Evolutionary conservation across 768 basidiomycete genomes (phyloP).

Genomic region (Tulasnella sp.): DNA sequence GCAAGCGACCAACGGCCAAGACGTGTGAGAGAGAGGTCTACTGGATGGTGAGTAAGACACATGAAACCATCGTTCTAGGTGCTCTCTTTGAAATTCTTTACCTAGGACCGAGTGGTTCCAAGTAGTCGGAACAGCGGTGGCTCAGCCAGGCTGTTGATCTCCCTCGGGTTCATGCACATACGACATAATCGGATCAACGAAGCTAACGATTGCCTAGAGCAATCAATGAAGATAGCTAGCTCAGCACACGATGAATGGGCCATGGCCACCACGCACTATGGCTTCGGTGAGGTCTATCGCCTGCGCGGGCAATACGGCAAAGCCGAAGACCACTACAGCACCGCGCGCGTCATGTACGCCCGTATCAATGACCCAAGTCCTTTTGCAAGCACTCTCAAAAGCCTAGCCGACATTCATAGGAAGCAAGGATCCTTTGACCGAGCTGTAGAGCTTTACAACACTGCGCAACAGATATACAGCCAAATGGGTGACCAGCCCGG

Average conservation of each 20-base stretch:
- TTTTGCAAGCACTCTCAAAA: too few species aligned
- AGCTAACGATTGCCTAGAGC: neutral
- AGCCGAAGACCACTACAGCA: neutral
- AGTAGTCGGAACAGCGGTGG: neutral
- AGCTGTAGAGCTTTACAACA: too few species aligned
- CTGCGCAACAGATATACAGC: too few species aligned
- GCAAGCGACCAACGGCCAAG: neutral
- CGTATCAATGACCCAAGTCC: neutral
- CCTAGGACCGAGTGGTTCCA: neutral
- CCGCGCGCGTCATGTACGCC: neutral
- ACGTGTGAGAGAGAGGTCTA: neutral
- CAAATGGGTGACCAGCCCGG: too few species aligned
- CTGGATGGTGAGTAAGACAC: neutral
- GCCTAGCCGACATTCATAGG: too few species aligned
- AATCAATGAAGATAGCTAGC: neutral
- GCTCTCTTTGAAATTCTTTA: neutral
- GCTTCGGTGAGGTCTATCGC: neutral
- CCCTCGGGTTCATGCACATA: neutral
- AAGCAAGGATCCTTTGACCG: too few species aligned
- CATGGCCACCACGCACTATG: neutral
- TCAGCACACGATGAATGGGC: neutral
- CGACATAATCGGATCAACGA: neutral
- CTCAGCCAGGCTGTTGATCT: neutral
- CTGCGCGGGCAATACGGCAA: neutral
- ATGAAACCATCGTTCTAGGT: neutral